These are phyloP conservation scores for Ensete ventricosum DNA, from an alignment of 176 grass and related monocot genomes.

Conservation along the genomic window DNA sequence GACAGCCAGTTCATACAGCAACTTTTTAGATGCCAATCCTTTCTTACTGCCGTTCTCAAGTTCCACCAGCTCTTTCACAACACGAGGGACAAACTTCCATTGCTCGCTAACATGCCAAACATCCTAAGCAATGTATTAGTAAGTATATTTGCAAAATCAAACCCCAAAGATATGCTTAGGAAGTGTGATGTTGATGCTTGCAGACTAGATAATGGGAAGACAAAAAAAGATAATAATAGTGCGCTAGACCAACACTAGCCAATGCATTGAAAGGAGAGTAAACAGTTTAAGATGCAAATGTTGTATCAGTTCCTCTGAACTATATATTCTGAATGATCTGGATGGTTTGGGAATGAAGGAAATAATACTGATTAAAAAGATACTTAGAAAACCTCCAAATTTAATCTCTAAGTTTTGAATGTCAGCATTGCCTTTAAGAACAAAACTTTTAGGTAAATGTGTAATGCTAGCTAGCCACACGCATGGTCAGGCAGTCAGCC, in stretches of 20 bases:
- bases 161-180: neutral
- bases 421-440: too few relatives aligned
- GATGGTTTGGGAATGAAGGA: too few relatives aligned
- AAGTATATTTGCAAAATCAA: neutral
- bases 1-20: slow-evolving; percentile 39
- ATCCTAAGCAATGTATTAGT: slow-evolving; percentile 36
- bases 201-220: neutral
- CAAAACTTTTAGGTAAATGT: neutral
- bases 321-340: neutral
- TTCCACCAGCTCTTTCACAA: slow-evolving; percentile 43
- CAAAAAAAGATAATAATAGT: neutral
- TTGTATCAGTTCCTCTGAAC: neutral
- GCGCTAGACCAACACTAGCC: neutral
- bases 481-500: neutral
- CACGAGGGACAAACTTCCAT: slow-evolving; percentile 74
- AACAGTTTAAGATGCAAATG: neutral
- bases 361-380: too few relatives aligned
- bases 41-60: slow-evolving; percentile 39
- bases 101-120: slow-evolving; percentile 49
- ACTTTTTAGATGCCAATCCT: slow-evolving; percentile 28
- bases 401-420: neutral
- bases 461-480: neutral
- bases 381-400: neutral
- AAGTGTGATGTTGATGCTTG: neutral
- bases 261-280: neutral